phyloP scores from a whole-genome alignment of 1,284 basidiomycete genomes.

The Malassezia dermatis region DNA sequence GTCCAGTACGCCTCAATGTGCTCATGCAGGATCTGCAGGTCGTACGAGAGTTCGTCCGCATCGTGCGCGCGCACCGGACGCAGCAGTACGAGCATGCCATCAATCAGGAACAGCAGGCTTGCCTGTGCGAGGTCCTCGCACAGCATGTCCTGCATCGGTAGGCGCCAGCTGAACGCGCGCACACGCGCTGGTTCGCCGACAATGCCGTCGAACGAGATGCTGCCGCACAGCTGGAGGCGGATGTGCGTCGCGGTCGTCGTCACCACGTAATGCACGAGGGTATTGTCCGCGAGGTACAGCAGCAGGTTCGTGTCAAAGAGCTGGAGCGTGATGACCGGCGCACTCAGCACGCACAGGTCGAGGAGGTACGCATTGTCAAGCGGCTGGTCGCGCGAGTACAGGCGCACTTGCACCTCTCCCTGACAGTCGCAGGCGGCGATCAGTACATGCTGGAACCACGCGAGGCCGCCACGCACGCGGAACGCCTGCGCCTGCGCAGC shows the following conservation, averaged over 20 bases:
- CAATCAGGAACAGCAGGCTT: constrained; percentile 90
- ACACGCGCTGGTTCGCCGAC: constrained; percentile 75
- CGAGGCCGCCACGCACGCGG: constrained; percentile 73
- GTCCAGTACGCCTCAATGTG: constrained; percentile 98
- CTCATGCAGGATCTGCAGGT: constrained; percentile 92
- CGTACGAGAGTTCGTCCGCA: constrained; percentile 75
- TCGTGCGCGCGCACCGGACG: constrained; percentile 45
- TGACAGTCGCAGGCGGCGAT: constrained; percentile 62
- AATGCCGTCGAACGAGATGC: constrained; percentile 85
- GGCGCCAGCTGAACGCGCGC: constrained; percentile 89
- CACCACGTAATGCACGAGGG: constrained; percentile 82
- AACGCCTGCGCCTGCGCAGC: constrained; percentile 82
- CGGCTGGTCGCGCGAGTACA: constrained; percentile 90
- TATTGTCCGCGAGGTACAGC: constrained; percentile 94
- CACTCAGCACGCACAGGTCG: constrained; percentile 66
- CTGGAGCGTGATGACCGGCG: constrained; percentile 52
- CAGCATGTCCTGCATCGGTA: constrained; percentile 83
- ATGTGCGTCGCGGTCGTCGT: constrained; percentile 73
- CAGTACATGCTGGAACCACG: constrained; percentile 95
- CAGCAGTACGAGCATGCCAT: constrained; percentile 78
- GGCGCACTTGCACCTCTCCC: constrained; percentile 55
- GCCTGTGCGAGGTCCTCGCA: constrained; percentile 84
- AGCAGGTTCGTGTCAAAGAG: constrained; percentile 92
- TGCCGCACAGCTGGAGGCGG: constrained; percentile 74
- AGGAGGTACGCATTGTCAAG: constrained; percentile 75